These are phyloP conservation scores for Sarocladium oryzae DNA, from an alignment of 2,329 filamentous ascomycete genomes.

Conservation along the genomic window DNA sequence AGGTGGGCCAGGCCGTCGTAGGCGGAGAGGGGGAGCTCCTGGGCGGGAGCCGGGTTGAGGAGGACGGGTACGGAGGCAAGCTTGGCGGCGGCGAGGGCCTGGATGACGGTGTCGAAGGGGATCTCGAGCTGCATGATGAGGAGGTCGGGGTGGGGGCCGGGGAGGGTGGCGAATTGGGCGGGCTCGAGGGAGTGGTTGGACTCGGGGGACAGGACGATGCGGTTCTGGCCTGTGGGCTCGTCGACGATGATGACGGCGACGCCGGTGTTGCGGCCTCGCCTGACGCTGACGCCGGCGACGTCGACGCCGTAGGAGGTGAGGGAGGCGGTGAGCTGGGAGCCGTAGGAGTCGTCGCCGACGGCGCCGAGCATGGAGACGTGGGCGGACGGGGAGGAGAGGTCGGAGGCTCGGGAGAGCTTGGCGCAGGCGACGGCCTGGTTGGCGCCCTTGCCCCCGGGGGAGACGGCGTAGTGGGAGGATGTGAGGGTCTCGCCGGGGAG, in stretches of 20 bases:
- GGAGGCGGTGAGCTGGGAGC: slow-evolving; percentile 49
- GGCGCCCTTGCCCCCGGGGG: slow-evolving; percentile 86
- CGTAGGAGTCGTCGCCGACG: slow-evolving; percentile 65
- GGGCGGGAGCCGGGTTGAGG: slow-evolving; percentile 79
- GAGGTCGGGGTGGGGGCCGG: slow-evolving; percentile 45
- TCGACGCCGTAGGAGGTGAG: slow-evolving; percentile 58
- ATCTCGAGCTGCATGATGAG: slow-evolving; percentile 77
- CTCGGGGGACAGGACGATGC: slow-evolving; percentile 67
- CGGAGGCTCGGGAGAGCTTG: slow-evolving; percentile 60
- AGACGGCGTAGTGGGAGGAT: slow-evolving; percentile 68
- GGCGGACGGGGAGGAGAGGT: slow-evolving; percentile 27
- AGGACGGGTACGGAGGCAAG: slow-evolving; percentile 54
- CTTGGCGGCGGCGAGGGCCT: slow-evolving; percentile 48
- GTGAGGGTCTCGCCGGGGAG: slow-evolving; percentile 82
- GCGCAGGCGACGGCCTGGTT: slow-evolving; percentile 91
- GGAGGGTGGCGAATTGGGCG: slow-evolving; percentile 27
- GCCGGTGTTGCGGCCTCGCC: slow-evolving; percentile 50
- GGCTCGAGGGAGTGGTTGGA: slow-evolving; percentile 53
- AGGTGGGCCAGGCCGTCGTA: slow-evolving; percentile 68
- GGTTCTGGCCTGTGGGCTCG: slow-evolving; percentile 64
- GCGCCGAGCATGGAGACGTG: slow-evolving; percentile 66
- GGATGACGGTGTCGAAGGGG: slow-evolving; percentile 57
- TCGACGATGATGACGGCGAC: slow-evolving; percentile 73
- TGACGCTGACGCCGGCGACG: slow-evolving; percentile 43
- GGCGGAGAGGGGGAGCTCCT: slow-evolving; percentile 57